Evolutionary conservation across 1,284 basidiomycete genomes (phyloP).

Genomic region (Ceratobasidium sp.): DNA sequence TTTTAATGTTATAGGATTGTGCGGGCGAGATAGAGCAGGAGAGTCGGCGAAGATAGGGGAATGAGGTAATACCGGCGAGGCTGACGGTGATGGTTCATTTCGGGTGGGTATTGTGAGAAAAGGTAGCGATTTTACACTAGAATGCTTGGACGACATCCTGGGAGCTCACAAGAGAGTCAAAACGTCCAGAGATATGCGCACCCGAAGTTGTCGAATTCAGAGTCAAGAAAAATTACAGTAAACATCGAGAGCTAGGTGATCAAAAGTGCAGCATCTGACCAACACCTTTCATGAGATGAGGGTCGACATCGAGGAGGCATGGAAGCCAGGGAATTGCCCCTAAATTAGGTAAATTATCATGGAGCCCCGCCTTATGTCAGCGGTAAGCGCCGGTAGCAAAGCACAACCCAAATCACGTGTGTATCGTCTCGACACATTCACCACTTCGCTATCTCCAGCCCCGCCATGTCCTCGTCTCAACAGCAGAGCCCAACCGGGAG

Average conservation of each 20-base stretch:
- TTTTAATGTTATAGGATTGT: slow-evolving; percentile 25
- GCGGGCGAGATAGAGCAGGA: slow-evolving; percentile 10
- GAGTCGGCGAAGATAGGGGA: slow-evolving; percentile 25
- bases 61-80: slow-evolving; percentile 28
- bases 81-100: slow-evolving; percentile 22
- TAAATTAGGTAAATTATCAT: slow-evolving; percentile 40
- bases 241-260: slow-evolving; percentile 10
- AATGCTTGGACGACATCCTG: slow-evolving; percentile 37
- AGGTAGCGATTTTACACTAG: slow-evolving; percentile 32
- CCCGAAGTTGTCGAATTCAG: background rate
- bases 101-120: slow-evolving; percentile 33
- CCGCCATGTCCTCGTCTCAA: slow-evolving; percentile 38
- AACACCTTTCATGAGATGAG: background rate
- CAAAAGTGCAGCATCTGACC: slow-evolving; percentile 15
- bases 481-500: slow-evolving; percentile 38
- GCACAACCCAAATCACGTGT: slow-evolving; percentile 28
- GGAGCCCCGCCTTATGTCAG: slow-evolving; percentile 31
- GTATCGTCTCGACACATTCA: slow-evolving; percentile 24
- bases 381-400: slow-evolving; percentile 35
- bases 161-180: background rate
- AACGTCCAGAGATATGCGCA: background rate
- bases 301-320: slow-evolving; percentile 11
- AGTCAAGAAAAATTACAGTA: background rate
- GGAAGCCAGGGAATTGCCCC: slow-evolving; percentile 30
- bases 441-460: background rate